Evolutionary conservation across 257 asterid genomes (phyloP).

Genomic region (Schizonepeta tenuifolia): DNA sequence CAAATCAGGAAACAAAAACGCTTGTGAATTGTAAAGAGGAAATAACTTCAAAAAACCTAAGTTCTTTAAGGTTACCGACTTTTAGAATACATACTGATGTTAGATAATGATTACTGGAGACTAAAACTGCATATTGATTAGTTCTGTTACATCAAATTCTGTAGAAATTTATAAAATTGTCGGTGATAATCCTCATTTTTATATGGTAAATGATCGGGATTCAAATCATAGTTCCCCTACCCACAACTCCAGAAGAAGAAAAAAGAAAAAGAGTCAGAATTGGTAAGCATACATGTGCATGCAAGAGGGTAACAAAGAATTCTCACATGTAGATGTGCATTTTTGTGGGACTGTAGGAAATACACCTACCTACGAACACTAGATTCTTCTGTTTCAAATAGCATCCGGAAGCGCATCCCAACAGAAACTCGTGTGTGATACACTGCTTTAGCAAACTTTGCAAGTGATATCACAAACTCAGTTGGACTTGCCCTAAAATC

Average conservation of each 20-base stretch:
- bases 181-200: neutral
- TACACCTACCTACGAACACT: conserved; percentile 85
- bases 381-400: conserved; percentile 91
- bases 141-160: conserved; percentile 3
- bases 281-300: conserved; percentile 8
- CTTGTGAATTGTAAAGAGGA: neutral
- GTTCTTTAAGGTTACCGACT: neutral
- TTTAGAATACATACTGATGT: neutral
- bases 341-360: conserved; percentile 6
- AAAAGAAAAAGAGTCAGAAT: neutral
- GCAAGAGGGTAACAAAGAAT: neutral
- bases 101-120: neutral
- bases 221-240: neutral
- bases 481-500: conserved; percentile 82
- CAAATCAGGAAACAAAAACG: neutral
- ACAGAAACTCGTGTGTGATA: conserved; percentile 88
- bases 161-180: neutral
- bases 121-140: neutral
- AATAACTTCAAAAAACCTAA: neutral
- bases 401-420: conserved; percentile 97
- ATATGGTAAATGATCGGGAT: neutral
- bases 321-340: neutral
- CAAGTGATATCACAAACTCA: conserved; percentile 86
- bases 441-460: conserved; percentile 82
- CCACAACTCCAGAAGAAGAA: neutral